Conservation (phyloP, 1,284 basidiomycete genomes). For the Grifola frondosa region DNA sequence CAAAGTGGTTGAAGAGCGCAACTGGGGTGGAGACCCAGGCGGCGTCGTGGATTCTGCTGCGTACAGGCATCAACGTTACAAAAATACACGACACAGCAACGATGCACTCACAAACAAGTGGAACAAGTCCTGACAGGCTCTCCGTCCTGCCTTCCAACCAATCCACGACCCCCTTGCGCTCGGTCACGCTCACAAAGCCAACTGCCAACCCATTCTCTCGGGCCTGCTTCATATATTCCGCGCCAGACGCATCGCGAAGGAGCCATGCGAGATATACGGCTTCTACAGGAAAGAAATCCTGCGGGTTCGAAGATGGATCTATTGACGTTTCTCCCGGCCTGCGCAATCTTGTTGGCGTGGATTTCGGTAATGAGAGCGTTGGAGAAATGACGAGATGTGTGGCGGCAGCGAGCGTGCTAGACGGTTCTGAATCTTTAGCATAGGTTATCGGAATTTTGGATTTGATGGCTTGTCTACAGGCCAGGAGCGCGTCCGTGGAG, state of each 20-base stretch:
- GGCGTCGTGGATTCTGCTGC: conserved; percentile 55
- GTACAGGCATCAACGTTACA: background rate
- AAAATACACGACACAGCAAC: background rate
- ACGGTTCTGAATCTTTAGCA: conserved; percentile 30
- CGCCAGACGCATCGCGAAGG: conserved; percentile 67
- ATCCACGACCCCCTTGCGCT: conserved; percentile 80
- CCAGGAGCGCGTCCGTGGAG: conserved; percentile 49
- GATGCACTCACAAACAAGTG: conserved; percentile 50
- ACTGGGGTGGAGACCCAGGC: conserved; percentile 58
- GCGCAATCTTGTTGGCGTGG: conserved; percentile 71
- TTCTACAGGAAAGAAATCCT: conserved; percentile 76
- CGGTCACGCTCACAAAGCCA: conserved; percentile 83
- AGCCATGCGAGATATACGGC: conserved; percentile 83
- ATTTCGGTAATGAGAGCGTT: conserved; percentile 59
- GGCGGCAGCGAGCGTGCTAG: conserved; percentile 40
- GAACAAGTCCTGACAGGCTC: conserved; percentile 56
- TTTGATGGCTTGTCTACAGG: conserved; percentile 58
- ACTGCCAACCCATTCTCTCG: conserved; percentile 69
- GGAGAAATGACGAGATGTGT: conserved; percentile 65
- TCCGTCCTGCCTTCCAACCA: conserved; percentile 73
- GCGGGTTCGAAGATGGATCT: conserved; percentile 39
- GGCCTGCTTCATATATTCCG: conserved; percentile 86
- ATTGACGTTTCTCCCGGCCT: conserved; percentile 48
- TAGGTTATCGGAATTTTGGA: conserved; percentile 51
- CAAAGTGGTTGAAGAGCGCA: conserved; percentile 25